These are phyloP conservation scores for Aspergillus avenaceus DNA, from an alignment of 495 filamentous ascomycete species.

Conservation along the genomic window DNA sequence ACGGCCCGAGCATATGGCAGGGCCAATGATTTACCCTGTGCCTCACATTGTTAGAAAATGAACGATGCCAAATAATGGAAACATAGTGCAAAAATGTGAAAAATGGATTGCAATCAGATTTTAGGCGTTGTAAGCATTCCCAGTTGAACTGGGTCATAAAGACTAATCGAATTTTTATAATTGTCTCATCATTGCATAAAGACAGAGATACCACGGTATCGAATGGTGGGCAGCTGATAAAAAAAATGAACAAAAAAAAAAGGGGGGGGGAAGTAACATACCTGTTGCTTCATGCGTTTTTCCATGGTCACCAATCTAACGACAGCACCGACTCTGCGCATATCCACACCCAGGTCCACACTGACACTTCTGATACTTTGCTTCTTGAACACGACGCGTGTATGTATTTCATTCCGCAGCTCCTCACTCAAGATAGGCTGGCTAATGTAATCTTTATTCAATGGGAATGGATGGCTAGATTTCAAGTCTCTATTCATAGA, in stretches of 20 bases:
- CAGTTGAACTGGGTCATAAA: constrained; percentile 73
- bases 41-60: constrained; percentile 13
- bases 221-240: constrained; percentile 2
- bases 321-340: constrained; percentile 84
- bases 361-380: constrained; percentile 74
- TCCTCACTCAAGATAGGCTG: constrained; percentile 72
- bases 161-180: constrained; percentile 93
- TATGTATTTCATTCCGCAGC: constrained; percentile 71
- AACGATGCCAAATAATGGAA: not conserved
- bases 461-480: constrained; percentile 59
- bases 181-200: constrained; percentile 60
- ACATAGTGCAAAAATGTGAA: constrained; percentile 7
- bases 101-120: constrained; percentile 7
- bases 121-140: constrained; percentile 64
- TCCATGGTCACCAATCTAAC: constrained; percentile 85
- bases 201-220: no score
- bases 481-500: constrained; percentile 8
- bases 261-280: constrained; percentile 41
- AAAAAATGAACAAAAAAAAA: constrained; percentile 14
- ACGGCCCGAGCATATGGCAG: constrained; percentile 71
- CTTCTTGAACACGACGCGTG: constrained; percentile 57
- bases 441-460: constrained; percentile 67
- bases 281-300: constrained; percentile 68
- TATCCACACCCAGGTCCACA: constrained; percentile 71
- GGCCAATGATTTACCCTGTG: constrained; percentile 73